Base-by-base conservation (phyloP, 1,284 basidiomycete species). In the Heliocybe sulcata region DNA sequence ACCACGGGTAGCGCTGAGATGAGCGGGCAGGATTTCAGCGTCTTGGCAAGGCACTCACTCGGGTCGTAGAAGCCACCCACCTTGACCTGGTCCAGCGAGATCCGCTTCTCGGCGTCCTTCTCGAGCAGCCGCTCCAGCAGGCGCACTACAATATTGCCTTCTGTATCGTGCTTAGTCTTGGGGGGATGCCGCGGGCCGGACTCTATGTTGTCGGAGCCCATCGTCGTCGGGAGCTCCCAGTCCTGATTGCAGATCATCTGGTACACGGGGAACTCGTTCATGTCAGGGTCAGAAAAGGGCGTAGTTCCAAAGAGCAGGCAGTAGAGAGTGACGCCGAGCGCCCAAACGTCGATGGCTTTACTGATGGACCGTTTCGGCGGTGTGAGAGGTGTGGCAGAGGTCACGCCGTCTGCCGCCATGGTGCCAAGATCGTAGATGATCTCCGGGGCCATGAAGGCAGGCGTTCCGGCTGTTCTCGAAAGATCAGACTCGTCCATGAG, bases 341-440 rank as follows among this genome's bases (percentile, higher is more conserved):
- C 95, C 96, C 96, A 99, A n/a, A 99, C 83, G 65, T 99, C 97
- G 67, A 99, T 97, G 3, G 94, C 89, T 67, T 96, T 94, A 35
- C 94, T 96, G 59, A 99, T 90, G 1, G 80, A 79, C 2, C 85
- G 85, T 22, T 86, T 79, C 20, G 65, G 66, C 25, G 71, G 66
- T 9, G 58, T 71, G 63, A 12, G 70, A 67, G 35, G 62, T 60
- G 2, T 61, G 38, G 57, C 51, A 25, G 59, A 57, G 49, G 58
- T 59, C 54, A 58, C 56, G 47, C 47, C 47, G n/a, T 29, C 27
- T 16, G 27, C 47, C 9, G 23, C 4, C 22, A 29, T 29, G 29
- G 20, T 57, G 48, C 49, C 35, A 53, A 77, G 77, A 59, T 87
- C 85, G 63, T 79, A 87, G 52, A 97, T 87, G 60, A 98, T 85